Conservation (phyloP, 2,329 filamentous ascomycete genomes). For the Arthrobotrys megalospora region DNA sequence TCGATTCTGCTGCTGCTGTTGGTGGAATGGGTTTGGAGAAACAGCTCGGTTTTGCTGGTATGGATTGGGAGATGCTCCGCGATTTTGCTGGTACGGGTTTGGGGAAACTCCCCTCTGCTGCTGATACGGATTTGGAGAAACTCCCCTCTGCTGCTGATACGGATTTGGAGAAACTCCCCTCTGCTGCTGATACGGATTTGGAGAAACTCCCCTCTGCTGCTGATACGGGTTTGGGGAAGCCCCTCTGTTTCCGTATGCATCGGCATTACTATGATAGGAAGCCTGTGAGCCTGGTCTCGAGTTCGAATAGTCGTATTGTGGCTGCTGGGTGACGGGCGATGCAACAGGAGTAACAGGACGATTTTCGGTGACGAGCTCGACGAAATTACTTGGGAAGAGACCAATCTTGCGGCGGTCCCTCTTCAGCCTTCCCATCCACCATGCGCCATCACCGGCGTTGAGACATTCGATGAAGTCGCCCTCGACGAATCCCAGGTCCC, state of each 20-base stretch:
- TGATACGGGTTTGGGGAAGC: conserved; percentile 65
- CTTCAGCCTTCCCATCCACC: conserved; percentile 95
- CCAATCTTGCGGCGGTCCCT: conserved; percentile 92
- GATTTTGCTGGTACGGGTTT: conserved; percentile 52
- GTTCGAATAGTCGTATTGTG: conserved; percentile 62
- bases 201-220: conserved; percentile 65
- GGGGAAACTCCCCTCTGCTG: conserved; percentile 46
- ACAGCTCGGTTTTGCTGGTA: conserved; percentile 57
- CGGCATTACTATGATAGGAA: conserved; percentile 64
- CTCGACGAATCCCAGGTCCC: conserved; percentile 96
- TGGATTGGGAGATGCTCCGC: conserved; percentile 64
- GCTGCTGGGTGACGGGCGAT: conserved; percentile 60
- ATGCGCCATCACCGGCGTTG: conserved; percentile 96
- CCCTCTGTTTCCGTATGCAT: conserved; percentile 67
- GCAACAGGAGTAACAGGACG: conserved; percentile 74
- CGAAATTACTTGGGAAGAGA: conserved; percentile 97
- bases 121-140: conserved; percentile 66
- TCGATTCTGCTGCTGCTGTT: conserved; percentile 62
- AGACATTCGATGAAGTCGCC: conserved; percentile 98
- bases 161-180: conserved; percentile 66
- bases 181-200: conserved; percentile 62
- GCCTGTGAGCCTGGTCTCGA: conserved; percentile 67
- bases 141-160: conserved; percentile 47
- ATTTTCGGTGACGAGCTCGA: conserved; percentile 88
- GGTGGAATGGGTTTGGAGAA: conserved; percentile 61